phyloP scores from a whole-genome alignment of 768 basidiomycete species.

The Suillus variegatus region DNA sequence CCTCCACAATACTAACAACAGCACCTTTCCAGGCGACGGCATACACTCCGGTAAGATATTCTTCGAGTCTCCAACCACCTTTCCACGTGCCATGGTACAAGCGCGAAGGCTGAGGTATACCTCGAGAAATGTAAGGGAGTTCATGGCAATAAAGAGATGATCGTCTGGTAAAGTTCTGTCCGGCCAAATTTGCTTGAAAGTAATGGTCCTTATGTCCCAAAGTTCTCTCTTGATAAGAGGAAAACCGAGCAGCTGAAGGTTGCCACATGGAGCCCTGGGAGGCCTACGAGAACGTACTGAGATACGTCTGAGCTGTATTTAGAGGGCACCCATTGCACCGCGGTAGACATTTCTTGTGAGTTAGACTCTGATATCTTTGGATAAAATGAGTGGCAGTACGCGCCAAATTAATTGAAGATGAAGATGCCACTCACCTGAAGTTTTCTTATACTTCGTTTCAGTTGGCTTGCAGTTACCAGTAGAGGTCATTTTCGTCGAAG shows the following conservation, averaged over 20 bases:
- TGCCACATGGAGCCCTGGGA: too few species aligned
- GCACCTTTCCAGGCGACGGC: not conserved
- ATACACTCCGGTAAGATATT: not conserved
- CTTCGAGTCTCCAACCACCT: not conserved
- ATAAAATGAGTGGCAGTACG: not conserved
- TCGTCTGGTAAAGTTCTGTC: not conserved
- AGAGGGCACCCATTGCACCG: not conserved
- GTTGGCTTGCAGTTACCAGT: not conserved
- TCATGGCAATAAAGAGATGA: not conserved
- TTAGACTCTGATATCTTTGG: not conserved
- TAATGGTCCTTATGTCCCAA: not conserved
- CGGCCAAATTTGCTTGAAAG: not conserved
- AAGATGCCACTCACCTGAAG: not conserved
- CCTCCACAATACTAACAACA: not conserved
- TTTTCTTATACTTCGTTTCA: not conserved
- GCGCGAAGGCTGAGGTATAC: not conserved
- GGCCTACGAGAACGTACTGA: too few species aligned
- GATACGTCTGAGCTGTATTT: too few species aligned
- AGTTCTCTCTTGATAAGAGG: too few species aligned
- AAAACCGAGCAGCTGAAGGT: too few species aligned
- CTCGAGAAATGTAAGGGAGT: not conserved
- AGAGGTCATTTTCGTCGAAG: not conserved
- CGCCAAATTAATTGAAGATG: not conserved
- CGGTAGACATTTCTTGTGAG: not conserved
- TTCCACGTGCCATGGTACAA: not conserved